Conservation (phyloP, 1,139 yeast species). For the Magnusiomyces suaveolens region DNA sequence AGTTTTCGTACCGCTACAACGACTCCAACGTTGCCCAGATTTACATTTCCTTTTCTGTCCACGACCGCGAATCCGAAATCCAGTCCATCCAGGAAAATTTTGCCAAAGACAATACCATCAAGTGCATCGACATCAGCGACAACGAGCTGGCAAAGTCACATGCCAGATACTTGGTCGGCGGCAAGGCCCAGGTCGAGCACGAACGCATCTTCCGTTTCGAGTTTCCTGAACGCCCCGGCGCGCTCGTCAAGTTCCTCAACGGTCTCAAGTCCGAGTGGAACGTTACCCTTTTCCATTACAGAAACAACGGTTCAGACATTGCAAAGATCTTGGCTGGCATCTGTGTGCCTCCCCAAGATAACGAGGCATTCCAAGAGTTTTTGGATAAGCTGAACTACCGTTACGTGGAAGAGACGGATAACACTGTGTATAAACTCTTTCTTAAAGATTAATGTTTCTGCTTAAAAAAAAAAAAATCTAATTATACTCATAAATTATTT, state of each 20-base stretch:
- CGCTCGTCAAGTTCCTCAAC: conserved; percentile 67
- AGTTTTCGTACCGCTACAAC: conserved; percentile 75
- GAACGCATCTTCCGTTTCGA: conserved; percentile 80
- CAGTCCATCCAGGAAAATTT: conserved; percentile 38
- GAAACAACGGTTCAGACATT: conserved; percentile 93
- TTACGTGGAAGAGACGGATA: conserved; percentile 73
- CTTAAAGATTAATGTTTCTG: conserved; percentile 29
- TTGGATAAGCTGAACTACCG: conserved; percentile 66
- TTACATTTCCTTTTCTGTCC: conserved; percentile 78
- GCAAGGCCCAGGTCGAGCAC: conserved; percentile 54
- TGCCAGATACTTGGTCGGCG: conserved; percentile 93
- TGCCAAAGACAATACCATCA: conserved; percentile 30
- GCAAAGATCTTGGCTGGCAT: conserved; percentile 89
- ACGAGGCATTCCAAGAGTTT: conserved; percentile 54
- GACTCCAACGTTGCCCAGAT: conserved; percentile 57
- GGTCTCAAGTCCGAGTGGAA: conserved; percentile 77
- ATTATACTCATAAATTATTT: too few relatives aligned
- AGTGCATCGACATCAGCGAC: conserved; percentile 73
- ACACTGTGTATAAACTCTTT: conserved; percentile 71
- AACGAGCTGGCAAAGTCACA: conserved; percentile 94
- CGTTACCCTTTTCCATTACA: conserved; percentile 84
- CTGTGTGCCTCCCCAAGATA: conserved; percentile 66
- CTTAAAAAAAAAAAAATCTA: too few relatives aligned
- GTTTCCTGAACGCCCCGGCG: conserved; percentile 97
- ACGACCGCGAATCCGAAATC: conserved; percentile 54